Evolutionary conservation across 441 rosid species (phyloP).

Genomic region (Euphorbia corollata): DNA sequence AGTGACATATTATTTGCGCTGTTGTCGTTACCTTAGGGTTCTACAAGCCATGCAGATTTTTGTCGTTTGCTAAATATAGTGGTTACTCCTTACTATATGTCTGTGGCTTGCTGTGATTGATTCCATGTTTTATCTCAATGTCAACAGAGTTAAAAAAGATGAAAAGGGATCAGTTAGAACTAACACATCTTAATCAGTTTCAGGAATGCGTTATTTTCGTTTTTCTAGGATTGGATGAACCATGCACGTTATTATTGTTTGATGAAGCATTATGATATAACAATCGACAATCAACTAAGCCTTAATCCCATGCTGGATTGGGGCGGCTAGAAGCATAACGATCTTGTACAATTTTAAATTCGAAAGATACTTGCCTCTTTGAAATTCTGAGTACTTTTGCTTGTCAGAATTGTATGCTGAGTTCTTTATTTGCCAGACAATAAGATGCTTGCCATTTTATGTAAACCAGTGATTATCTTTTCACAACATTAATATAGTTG

Average conservation of each 20-base stretch:
- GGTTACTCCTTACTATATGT: background rate
- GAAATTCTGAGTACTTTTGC: no score
- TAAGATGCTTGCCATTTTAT: no score
- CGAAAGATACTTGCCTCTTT: no score
- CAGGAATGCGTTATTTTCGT: constrained; percentile 1
- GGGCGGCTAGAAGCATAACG: background rate
- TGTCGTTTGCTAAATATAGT: background rate
- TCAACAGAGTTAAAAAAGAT: background rate
- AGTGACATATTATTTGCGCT: background rate
- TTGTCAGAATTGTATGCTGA: no score
- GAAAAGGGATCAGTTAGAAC: background rate
- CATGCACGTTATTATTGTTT: constrained; percentile 9
- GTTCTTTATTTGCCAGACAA: no score
- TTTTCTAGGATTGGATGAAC: constrained; percentile 10
- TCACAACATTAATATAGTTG: no score
- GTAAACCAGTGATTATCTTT: no score
- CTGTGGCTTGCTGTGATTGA: background rate
- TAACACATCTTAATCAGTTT: constrained; percentile 7
- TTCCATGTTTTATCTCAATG: constrained; percentile 8
- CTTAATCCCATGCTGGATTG: no score
- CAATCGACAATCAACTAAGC: no score
- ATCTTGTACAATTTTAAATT: background rate
- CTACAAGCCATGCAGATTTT: constrained; percentile 11
- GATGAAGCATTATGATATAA: background rate
- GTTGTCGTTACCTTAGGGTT: constrained; percentile 8